Conservation (phyloP, 1,139 yeast genomes). For the Hansenula sp. region DNA sequence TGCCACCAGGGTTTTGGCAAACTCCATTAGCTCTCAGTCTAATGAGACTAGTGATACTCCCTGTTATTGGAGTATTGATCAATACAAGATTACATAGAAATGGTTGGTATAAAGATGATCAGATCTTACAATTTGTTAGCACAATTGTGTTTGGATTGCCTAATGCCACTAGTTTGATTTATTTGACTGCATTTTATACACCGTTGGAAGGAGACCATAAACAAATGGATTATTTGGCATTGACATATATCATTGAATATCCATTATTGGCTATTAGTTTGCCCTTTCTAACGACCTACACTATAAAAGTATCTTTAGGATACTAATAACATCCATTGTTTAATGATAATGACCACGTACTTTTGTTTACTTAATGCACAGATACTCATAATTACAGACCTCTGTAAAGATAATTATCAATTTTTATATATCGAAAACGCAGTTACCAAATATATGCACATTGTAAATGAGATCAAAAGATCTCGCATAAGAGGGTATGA, state of each 20-base stretch:
- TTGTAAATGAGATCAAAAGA: slow-evolving; percentile 3
- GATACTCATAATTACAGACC: too few species aligned
- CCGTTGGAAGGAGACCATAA: slow-evolving; percentile 52
- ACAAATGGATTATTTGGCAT: slow-evolving; percentile 82
- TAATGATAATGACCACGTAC: too few species aligned
- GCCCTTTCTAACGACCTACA: slow-evolving; percentile 56
- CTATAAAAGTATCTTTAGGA: slow-evolving; percentile 27
- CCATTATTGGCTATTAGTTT: slow-evolving; percentile 52
- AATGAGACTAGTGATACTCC: slow-evolving; percentile 43
- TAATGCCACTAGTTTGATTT: slow-evolving; percentile 79
- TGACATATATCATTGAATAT: slow-evolving; percentile 68
- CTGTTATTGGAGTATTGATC: slow-evolving; percentile 57
- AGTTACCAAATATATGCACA: slow-evolving; percentile 31
- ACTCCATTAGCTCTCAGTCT: slow-evolving; percentile 37
- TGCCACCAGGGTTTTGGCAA: slow-evolving; percentile 57
- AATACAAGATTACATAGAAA: slow-evolving; percentile 34
- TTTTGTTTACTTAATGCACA: too few species aligned
- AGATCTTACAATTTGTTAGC: slow-evolving; percentile 48
- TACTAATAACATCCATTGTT: slow-evolving; percentile 1
- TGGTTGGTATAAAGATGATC: slow-evolving; percentile 38
- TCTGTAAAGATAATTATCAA: not conserved
- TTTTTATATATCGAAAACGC: slow-evolving; percentile 34
- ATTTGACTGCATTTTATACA: slow-evolving; percentile 79
- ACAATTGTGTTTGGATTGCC: slow-evolving; percentile 79
- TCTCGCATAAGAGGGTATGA: slow-evolving; percentile 31